phyloP scores from a whole-genome alignment of 345 rosid genomes.

The Lepidium didymum region DNA sequence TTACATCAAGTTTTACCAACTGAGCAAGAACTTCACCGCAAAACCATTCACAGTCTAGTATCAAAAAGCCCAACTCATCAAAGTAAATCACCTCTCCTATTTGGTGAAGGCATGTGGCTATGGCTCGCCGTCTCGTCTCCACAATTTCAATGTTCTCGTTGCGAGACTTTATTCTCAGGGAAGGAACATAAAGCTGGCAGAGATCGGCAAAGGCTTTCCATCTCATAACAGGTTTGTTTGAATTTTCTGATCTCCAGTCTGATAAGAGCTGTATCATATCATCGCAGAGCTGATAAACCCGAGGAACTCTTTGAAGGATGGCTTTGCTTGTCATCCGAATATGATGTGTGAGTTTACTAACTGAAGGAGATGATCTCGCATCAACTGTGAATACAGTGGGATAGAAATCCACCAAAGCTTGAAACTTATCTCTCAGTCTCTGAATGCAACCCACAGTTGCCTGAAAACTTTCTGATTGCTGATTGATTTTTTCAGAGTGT shows the following conservation, averaged over 20 bases:
- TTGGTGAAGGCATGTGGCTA: conserved; percentile 88
- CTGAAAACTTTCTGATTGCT: conserved; percentile 55
- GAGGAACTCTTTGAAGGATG: conserved; percentile 74
- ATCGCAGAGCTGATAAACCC: conserved; percentile 84
- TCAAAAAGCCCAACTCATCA: conserved; percentile 59
- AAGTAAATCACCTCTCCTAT: conserved; percentile 82
- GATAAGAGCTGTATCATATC: conserved; percentile 66
- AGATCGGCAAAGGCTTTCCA: conserved; percentile 85
- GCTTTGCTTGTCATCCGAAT: conserved; percentile 65
- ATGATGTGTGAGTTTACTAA: conserved; percentile 67
- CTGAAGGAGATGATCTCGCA: conserved; percentile 81
- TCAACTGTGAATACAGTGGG: conserved; percentile 87
- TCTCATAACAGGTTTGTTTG: conserved; percentile 70
- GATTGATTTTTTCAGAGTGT: conserved; percentile 60
- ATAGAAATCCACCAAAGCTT: conserved; percentile 69
- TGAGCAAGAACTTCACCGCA: conserved; percentile 77
- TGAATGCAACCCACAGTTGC: conserved; percentile 49
- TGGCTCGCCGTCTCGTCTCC: conserved; percentile 68
- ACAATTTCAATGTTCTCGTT: conserved; percentile 50
- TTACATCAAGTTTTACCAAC: conserved; percentile 57
- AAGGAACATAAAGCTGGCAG: conserved; percentile 78
- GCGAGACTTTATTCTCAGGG: conserved; percentile 69
- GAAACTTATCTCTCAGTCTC: conserved; percentile 64
- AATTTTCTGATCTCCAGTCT: conserved; percentile 80
- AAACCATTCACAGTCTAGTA: conserved; percentile 88